These are phyloP conservation scores for Taphrina communis DNA, from an alignment of 1,139 yeast genomes.

Conservation along the genomic window DNA sequence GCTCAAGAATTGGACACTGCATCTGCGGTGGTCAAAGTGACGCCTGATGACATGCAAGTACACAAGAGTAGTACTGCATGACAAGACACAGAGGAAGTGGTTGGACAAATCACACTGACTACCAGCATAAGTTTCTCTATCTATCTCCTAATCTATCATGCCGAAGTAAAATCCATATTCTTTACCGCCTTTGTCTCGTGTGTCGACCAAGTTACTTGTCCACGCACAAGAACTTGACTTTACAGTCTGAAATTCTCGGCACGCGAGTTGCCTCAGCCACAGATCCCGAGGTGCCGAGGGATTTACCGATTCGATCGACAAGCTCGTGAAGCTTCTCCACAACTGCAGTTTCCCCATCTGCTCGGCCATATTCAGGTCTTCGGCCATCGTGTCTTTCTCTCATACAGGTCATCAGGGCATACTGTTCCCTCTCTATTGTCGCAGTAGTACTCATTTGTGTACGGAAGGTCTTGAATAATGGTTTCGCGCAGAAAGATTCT, in stretches of 20 bases:
- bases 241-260: not conserved
- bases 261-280: not conserved
- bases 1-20: not conserved
- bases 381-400: not conserved
- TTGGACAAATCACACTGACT: too few species aligned
- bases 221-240: not conserved
- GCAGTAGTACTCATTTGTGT: not conserved
- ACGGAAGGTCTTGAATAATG: not conserved
- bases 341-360: not conserved
- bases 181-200: too few species aligned
- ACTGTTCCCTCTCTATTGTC: not conserved
- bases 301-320: not conserved
- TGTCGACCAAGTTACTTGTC: too few species aligned
- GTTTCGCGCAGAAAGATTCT: slow-evolving; percentile 23
- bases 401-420: too few species aligned
- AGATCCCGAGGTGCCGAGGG: slow-evolving; percentile 3
- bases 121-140: too few species aligned
- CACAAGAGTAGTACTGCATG: not conserved
- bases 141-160: too few species aligned
- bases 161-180: too few species aligned
- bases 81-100: too few species aligned
- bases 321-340: not conserved
- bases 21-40: not conserved
- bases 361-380: not conserved
- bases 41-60: not conserved